Evolutionary conservation across 1,139 yeast species (phyloP), one percentile per base, ranked within the genome.

Genomic region (Yamadazyma sp.): DNA sequence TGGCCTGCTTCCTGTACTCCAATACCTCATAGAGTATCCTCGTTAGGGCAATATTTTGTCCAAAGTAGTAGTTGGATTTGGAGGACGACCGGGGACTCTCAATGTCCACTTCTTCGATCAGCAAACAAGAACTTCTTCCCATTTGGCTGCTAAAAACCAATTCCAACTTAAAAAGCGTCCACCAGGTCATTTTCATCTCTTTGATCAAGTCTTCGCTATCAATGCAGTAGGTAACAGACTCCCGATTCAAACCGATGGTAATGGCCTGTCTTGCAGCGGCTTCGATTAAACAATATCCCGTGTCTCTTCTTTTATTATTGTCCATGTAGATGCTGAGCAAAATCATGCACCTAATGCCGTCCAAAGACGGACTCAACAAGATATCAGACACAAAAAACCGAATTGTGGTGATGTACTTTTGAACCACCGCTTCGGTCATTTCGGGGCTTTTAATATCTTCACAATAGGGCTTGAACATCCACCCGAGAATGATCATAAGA

Each of bases 181-280:
- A 50, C 52, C 53, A 48, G 1, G 41, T 39, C 14, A 36, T 31
- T 22, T 36, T 36, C 38, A 47, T 37, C 18, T 45, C 48, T 15
- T 46, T 43, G 14, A 33, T 34, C n/a, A 31, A 21, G 6, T 22
- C 28, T 11, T 16, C n/a, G 29, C 47, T 43, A 11, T 38, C 37
- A 6, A 31, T 29, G 29, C 41, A 39, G 14, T 34, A 34, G 10
- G 59, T 60, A 18, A 64, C 58, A 1, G 57, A 48, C 33, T 59
- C 61, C 37, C 70, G 54, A 41, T 70, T 72, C 3, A 70, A 47
- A 1, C 77, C 77, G 10, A 72, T 50, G 14, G 74, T 61, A 18
- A 64, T 57, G 0, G 73, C 67, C 48, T 70, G 77, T 37, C 72
- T 53, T 2, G 67, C 59, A 7, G 75, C 75, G 29, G 67, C 42